Evolutionary conservation across 768 basidiomycete genomes (phyloP).

Genomic region (Fistulinella prunicolor): DNA sequence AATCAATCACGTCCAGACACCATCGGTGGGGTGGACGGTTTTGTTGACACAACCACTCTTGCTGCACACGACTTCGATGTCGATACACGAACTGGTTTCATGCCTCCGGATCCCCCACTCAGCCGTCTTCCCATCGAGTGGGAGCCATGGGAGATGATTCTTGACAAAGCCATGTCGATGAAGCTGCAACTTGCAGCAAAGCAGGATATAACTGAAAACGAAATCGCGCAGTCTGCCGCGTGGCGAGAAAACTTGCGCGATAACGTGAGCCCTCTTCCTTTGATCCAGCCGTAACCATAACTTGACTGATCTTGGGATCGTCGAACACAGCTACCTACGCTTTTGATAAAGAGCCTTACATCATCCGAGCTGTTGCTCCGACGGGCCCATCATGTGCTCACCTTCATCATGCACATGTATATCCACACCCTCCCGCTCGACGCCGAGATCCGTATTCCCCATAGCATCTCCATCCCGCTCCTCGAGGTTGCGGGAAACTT

Average conservation of each 20-base stretch:
- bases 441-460: constrained; percentile 62
- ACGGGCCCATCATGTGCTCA: constrained; percentile 69
- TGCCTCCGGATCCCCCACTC: constrained; percentile 76
- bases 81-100: constrained; percentile 86
- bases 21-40: constrained; percentile 20
- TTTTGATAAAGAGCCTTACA: constrained; percentile 45
- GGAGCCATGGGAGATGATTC: constrained; percentile 68
- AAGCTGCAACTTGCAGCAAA: constrained; percentile 57
- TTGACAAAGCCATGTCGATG: constrained; percentile 46
- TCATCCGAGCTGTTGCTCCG: constrained; percentile 57
- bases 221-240: constrained; percentile 40
- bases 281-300: not conserved
- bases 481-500: constrained; percentile 66
- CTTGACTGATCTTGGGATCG: no score
- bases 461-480: constrained; percentile 69
- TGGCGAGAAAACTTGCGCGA: constrained; percentile 54
- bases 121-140: constrained; percentile 57
- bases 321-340: constrained; percentile 56
- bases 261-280: constrained; percentile 36
- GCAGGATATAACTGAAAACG: constrained; percentile 35
- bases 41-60: constrained; percentile 56
- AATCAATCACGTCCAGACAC: constrained; percentile 34
- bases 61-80: constrained; percentile 91
- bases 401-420: constrained; percentile 76
- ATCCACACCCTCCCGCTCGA: constrained; percentile 58